Evolutionary conservation across 371 early-diverging fungal species (phyloP), one percentile per base, ranked within the genome.

Genomic region (Mucor plumbeus): DNA sequence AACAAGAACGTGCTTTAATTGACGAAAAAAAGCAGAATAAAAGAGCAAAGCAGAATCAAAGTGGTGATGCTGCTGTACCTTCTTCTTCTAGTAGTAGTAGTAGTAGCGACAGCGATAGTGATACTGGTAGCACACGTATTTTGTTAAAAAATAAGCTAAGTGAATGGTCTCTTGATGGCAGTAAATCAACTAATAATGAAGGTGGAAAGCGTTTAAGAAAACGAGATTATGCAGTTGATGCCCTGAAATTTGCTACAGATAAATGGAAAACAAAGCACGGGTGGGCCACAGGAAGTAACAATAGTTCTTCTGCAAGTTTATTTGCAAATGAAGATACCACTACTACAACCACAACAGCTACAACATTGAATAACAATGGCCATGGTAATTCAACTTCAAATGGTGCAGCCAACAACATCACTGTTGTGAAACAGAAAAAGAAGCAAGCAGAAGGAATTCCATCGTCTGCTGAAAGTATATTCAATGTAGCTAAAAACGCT

Each of bases 191-290:
- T 9, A 3, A 34, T 5, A 36, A 36, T 15, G 17, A 58, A 35
- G 36, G 13, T 7, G 17, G 19, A 33, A 59, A 72, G 57, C 40
- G 39, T 19, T 36, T 68, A 2, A 58, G 80, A 43, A 77, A 75
- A 50, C 62, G 80, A 10, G 80, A 80, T 47, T 58, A 65, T 33
- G 72, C 75, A 3, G 67, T 71, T 5, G 67, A 68, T 63, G 75
- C 78, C 7, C 59, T 78, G 8, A 55, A 55, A 26, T 63, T 69
- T 47, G 81, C 76, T 1, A 78, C 75, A 0, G 73, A 75, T 5
- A 71, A 73, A 47, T 81, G 81, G 81, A 76, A 71, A 58, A 70
- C 66, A 14, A 72, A 71, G 41, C 81, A 81, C 54, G 80, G 77
- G 4, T 78, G 69, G 68, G 17, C 44, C 7, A 34, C 64, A 11